Evolutionary conservation across 768 basidiomycete genomes (phyloP), one percentile per base, ranked within the genome.

Genomic region (Hemileccinum impolitum): DNA sequence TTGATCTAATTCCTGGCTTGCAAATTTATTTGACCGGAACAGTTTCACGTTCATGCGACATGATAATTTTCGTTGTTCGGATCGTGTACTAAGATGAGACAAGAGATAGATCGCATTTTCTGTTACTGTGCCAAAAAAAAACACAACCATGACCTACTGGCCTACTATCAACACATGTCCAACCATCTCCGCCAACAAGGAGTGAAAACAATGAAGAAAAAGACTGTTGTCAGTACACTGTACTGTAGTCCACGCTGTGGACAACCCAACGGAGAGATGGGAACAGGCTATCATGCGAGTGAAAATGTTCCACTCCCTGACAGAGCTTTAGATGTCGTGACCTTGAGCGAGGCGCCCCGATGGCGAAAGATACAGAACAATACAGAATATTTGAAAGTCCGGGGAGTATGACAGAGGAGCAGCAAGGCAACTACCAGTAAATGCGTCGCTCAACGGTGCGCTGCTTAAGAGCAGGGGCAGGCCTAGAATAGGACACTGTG

Each of bases 381-480:
- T 69, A 67, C 68, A 69, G 56, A 69, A 59, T 36, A 50, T 49
- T 62, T 43, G 47, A 61, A 36, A 56, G 44, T 59, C 50, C 61
- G 43, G 53, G 43, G 47, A 52, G 43, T 18, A 14, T 46, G 28
- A 17, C 19, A 40, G 21, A n/a, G 35, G 37, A 41, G 40, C 41
- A 30, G 13, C 23, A 36, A 23, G 17, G 45, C 4, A 30, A 54
- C 77, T 72, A 90, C 84, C 84, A 91, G 70, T 85, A 85, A 60
- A 90, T 78, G 52, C 77, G 74, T 49, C 89, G 84, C 68, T 90
- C 87, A 62, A 90, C 63, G 54, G 84, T 87, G 51, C 80, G 73
- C 39, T 75, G 71, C 62, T 76, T 72, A 45, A 63, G 0, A 25
- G 61, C 74, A 49, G 72, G 48, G 60, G 66, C 61, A 13, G 78